These are phyloP conservation scores for Colletotrichum spinosum DNA, from an alignment of 2,329 filamentous ascomycete species.

Conservation along the genomic window DNA sequence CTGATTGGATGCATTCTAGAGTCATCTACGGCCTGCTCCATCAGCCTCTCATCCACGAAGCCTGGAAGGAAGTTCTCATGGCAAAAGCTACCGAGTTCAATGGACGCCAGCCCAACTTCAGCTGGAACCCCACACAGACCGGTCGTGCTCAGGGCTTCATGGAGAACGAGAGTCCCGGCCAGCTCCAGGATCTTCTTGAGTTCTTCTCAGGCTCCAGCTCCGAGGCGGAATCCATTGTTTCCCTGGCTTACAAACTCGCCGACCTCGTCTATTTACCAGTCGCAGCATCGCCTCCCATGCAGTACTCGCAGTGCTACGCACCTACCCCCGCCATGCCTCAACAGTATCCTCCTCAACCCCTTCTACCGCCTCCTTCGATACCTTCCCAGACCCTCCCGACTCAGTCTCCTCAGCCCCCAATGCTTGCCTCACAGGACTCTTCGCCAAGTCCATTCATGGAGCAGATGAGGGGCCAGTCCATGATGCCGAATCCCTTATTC, in stretches of 20 bases:
- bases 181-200: constrained; percentile 73
- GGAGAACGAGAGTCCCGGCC: constrained; percentile 72
- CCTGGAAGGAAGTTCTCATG: constrained; percentile 69
- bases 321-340: constrained; percentile 35
- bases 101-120: constrained; percentile 68
- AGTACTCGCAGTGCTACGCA: constrained; percentile 37
- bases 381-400: constrained; percentile 38
- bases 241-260: constrained; percentile 68
- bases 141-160: constrained; percentile 68
- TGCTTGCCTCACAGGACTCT: constrained; percentile 35
- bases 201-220: constrained; percentile 70
- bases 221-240: constrained; percentile 68
- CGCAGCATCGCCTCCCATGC: constrained; percentile 38
- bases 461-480: constrained; percentile 36
- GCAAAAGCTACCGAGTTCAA: constrained; percentile 67
- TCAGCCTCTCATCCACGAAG: constrained; percentile 70
- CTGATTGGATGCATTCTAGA: constrained; percentile 76
- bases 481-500: constrained; percentile 36
- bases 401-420: constrained; percentile 35
- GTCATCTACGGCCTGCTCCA: constrained; percentile 76
- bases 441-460: constrained; percentile 33
- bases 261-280: constrained; percentile 53
- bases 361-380: constrained; percentile 38
- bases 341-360: constrained; percentile 36
- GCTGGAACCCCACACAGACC: constrained; percentile 70